Conservation (phyloP, 805 yeast species). For the Priceomyces castillae region DNA sequence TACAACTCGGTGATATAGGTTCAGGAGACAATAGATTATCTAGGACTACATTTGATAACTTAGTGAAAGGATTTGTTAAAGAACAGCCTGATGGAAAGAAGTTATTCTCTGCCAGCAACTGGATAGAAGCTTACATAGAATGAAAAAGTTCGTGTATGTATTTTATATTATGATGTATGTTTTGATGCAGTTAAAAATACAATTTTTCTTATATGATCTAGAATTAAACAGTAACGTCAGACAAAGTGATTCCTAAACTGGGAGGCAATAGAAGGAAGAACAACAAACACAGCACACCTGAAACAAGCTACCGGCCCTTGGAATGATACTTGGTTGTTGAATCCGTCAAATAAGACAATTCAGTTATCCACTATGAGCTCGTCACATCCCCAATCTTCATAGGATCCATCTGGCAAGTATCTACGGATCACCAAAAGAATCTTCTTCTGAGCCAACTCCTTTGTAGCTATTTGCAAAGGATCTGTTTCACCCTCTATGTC, state of each 20-base stretch:
- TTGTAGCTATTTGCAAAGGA: slow-evolving; percentile 96
- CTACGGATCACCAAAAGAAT: slow-evolving; percentile 95
- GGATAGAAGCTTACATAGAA: slow-evolving; percentile 53
- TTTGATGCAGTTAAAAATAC: slow-evolving; percentile 6
- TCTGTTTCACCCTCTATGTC: slow-evolving; percentile 99
- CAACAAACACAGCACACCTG: too few species aligned
- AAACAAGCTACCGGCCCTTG: background rate
- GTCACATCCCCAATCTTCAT: slow-evolving; percentile 99
- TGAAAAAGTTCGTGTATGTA: slow-evolving; percentile 10
- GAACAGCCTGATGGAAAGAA: slow-evolving; percentile 57
- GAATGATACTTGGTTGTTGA: background rate
- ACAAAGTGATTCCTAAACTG: too few species aligned
- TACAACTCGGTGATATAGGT: slow-evolving; percentile 45
- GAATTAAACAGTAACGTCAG: slow-evolving; percentile 1
- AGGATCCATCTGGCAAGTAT: slow-evolving; percentile 94
- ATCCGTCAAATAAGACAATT: background rate
- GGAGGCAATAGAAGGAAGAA: too few species aligned
- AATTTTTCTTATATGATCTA: background rate
- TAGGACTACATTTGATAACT: slow-evolving; percentile 45
- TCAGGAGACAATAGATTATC: slow-evolving; percentile 44
- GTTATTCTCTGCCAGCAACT: slow-evolving; percentile 59
- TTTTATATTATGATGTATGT: slow-evolving; percentile 3
- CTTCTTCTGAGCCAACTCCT: slow-evolving; percentile 90
- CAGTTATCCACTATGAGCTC: slow-evolving; percentile 87
- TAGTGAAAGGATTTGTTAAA: slow-evolving; percentile 55